phyloP scores from a whole-genome alignment of 2,329 filamentous ascomycete genomes.

The Bipolaris gigantea region DNA sequence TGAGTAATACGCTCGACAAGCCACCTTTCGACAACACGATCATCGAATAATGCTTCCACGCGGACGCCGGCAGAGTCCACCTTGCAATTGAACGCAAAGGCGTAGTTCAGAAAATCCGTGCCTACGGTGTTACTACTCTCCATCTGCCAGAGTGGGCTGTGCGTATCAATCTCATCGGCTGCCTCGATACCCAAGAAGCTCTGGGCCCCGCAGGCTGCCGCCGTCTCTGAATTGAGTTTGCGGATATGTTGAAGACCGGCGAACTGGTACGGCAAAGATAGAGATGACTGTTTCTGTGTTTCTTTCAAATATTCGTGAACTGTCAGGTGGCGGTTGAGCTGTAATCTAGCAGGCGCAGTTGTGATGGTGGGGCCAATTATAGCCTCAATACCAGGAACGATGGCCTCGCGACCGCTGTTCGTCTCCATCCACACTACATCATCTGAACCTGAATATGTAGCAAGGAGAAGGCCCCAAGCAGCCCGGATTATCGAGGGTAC shows the following conservation, averaged over 20 bases:
- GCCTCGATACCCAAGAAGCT: conserved; percentile 50
- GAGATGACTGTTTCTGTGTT: conserved; percentile 32
- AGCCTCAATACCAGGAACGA: conserved; percentile 41
- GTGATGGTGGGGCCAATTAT: conserved; percentile 49
- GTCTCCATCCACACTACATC: conserved; percentile 54
- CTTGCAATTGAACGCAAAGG: conserved; percentile 39
- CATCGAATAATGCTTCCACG: conserved; percentile 38
- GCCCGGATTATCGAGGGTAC: conserved; percentile 47
- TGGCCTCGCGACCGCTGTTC: conserved; percentile 41
- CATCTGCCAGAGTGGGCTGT: conserved; percentile 37
- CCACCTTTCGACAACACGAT: conserved; percentile 32
- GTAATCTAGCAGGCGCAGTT: conserved; percentile 48
- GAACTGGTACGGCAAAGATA: conserved; percentile 37
- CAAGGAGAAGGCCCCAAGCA: conserved; percentile 52
- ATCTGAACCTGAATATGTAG: conserved; percentile 51
- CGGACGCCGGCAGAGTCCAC: conserved; percentile 23
- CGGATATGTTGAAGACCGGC: conserved; percentile 54
- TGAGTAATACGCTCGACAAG: conserved; percentile 31
- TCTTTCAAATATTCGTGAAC: conserved; percentile 34
- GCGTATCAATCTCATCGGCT: conserved; percentile 34
- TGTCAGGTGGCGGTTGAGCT: conserved; percentile 38
- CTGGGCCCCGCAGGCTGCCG: conserved; percentile 51
- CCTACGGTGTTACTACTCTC: conserved; percentile 38
- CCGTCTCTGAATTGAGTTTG: conserved; percentile 43
- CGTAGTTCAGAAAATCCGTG: conserved; percentile 44